phyloP scores from a whole-genome alignment of 2,329 filamentous ascomycete species.

The Sclerotinia sclerotiorum region DNA sequence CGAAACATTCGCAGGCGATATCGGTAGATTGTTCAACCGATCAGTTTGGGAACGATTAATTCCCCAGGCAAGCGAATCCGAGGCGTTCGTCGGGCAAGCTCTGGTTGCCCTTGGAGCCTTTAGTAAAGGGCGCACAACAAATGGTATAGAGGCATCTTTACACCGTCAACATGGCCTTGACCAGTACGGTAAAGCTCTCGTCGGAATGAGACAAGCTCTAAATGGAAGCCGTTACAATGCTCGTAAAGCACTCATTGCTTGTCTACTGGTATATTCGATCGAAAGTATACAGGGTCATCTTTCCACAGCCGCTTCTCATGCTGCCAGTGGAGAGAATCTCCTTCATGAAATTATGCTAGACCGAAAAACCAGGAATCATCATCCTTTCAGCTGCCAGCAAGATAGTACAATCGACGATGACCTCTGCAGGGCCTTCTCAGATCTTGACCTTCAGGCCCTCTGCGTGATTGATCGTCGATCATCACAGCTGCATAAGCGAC shows the following conservation, averaged over 20 bases:
- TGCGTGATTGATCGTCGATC: conserved; percentile 18
- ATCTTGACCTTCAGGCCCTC: conserved; percentile 23
- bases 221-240: conserved; percentile 4
- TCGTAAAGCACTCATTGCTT: conserved; percentile 22
- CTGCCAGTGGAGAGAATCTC: conserved; percentile 20
- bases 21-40: conserved; percentile 27
- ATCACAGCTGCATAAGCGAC: neutral
- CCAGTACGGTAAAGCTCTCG: conserved; percentile 22
- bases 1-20: conserved; percentile 26
- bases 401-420: conserved; percentile 19
- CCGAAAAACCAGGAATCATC: neutral
- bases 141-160: neutral
- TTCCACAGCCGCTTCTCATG: conserved; percentile 21
- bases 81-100: conserved; percentile 30
- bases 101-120: conserved; percentile 31
- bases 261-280: conserved; percentile 26
- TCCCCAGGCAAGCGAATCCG: conserved; percentile 28
- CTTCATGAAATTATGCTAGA: conserved; percentile 9
- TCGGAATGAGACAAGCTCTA: conserved; percentile 21
- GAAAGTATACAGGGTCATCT: conserved; percentile 24
- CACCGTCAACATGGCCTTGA: conserved; percentile 21
- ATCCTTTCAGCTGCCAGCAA: neutral
- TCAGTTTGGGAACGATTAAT: conserved; percentile 31
- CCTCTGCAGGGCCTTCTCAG: conserved; percentile 16
- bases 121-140: conserved; percentile 18